phyloP scores from a whole-genome alignment of 768 basidiomycete genomes.

The Tephrocybe sp. region DNA sequence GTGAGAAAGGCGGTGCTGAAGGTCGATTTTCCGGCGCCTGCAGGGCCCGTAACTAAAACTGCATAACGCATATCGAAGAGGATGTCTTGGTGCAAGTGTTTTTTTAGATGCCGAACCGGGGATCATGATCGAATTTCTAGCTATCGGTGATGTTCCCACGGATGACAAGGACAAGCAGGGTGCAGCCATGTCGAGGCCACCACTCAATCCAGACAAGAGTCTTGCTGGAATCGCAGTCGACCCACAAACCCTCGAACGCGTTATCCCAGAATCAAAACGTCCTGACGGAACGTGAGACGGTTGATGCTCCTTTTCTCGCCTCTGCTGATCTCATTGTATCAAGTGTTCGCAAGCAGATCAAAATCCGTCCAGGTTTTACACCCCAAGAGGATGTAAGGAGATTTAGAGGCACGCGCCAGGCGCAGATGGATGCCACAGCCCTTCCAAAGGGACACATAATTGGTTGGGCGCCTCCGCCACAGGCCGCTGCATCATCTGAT shows the following conservation, averaged over 20 bases:
- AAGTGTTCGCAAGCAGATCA: conserved; percentile 85
- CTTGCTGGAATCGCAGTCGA: conserved; percentile 82
- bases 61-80: conserved; percentile 74
- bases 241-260: conserved; percentile 82
- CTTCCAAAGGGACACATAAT: conserved; percentile 81
- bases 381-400: conserved; percentile 92
- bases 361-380: conserved; percentile 90
- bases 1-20: conserved; percentile 88
- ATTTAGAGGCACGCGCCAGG: conserved; percentile 78
- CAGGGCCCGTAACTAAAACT: conserved; percentile 90
- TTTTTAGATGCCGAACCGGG: conserved; percentile 1
- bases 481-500: conserved; percentile 36
- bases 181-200: conserved; percentile 68
- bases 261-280: conserved; percentile 82
- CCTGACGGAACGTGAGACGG: conserved; percentile 79
- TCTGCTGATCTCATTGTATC: conserved; percentile 10
- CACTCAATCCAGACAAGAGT: conserved; percentile 69
- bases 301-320: conserved; percentile 14
- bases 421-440: conserved; percentile 62
- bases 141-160: conserved; percentile 17
- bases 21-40: conserved; percentile 97
- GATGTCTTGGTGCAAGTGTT: not conserved
- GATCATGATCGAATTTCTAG: not conserved
- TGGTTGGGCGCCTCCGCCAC: conserved; percentile 71
- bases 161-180: conserved; percentile 6